Evolutionary conservation across 1,284 basidiomycete genomes (phyloP), one percentile per base, ranked within the genome.

Genomic region (Heterobasidion irregulare): DNA sequence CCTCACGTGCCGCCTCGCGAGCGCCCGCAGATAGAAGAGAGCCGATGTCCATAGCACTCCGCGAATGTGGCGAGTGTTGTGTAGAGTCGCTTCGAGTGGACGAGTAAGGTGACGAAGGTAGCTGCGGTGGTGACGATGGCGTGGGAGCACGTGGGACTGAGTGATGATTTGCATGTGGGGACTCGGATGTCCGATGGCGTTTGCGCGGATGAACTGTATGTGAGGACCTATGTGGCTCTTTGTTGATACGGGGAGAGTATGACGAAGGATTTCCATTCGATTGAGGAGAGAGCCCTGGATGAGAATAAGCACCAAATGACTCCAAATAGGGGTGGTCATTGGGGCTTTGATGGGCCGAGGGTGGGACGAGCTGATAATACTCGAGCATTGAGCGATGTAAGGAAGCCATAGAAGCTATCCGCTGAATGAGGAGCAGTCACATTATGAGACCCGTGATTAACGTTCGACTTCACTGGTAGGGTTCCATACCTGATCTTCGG

Each of bases 401-500:
- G 4, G 82, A 78, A 4, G 82, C 80, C 47, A 84, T 64, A 46
- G 86, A 81, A 12, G 88, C 84, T 50, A 88, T 70, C 53, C 88
- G 82, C 86, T 89, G 65, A 16, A 6, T 57, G 54, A 50, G 38
- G 38, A 13, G 43, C 32, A 57, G 55, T 62, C 58, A 53, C 16
- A 12, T 4, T 41, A 18, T 16, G 59, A 47, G 54, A 53, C 59
- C 67, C 36, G 33, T 26, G n/a, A 53, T 48, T 1, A 18, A 54
- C 49, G 26, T 26, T 26, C 26, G 55, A 48, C 47, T 56, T 56
- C 47, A 32, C 33, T 19, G 54, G 32, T 32, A 43, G 44, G 50
- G 45, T 13, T 38, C 68, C 76, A 55, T 48, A 85, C 85, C 80
- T 94, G 88, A 68, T 95, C 92, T 68, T 95, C 92, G 26, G 92